A percentile compares a stretch with the other conserved stretches of the same genome.
Evolutionary conservation across 176 grass and related monocot genomes (phyloP).

Genomic region (Aegilops bicornis): DNA sequence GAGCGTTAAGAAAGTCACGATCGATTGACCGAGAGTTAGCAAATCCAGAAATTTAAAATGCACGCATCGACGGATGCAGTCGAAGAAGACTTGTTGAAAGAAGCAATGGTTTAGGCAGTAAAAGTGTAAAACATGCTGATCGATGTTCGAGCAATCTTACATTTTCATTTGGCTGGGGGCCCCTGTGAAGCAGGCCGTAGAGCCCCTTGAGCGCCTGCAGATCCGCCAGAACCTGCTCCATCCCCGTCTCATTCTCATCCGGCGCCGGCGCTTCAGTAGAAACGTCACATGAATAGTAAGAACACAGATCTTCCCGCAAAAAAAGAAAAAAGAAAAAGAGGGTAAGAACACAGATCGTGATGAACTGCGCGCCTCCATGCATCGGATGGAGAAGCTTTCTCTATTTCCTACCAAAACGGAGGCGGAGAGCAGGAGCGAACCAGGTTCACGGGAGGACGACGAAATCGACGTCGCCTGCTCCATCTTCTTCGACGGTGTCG

Average conservation of each 20-base stretch:
- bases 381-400: background rate
- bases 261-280: background rate
- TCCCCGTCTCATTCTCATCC: slow-evolving; percentile 24
- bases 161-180: background rate
- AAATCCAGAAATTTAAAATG: background rate
- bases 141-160: background rate
- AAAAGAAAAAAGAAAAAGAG: background rate
- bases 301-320: background rate
- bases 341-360: background rate
- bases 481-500: background rate
- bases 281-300: background rate
- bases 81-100: background rate
- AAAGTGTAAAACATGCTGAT: background rate
- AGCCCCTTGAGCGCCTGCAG: slow-evolving; percentile 55
- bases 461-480: background rate
- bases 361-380: background rate
- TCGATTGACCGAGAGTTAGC: too few species aligned
- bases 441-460: background rate
- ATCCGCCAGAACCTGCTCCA: slow-evolving; percentile 47
- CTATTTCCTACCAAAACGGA: background rate
- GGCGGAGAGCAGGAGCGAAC: background rate
- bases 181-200: slow-evolving; percentile 52
- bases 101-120: background rate
- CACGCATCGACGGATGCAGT: background rate
- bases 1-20: too few species aligned